These are phyloP conservation scores for Xerocomellus chrysenteron DNA, from an alignment of 768 basidiomycete genomes.

Conservation along the genomic window DNA sequence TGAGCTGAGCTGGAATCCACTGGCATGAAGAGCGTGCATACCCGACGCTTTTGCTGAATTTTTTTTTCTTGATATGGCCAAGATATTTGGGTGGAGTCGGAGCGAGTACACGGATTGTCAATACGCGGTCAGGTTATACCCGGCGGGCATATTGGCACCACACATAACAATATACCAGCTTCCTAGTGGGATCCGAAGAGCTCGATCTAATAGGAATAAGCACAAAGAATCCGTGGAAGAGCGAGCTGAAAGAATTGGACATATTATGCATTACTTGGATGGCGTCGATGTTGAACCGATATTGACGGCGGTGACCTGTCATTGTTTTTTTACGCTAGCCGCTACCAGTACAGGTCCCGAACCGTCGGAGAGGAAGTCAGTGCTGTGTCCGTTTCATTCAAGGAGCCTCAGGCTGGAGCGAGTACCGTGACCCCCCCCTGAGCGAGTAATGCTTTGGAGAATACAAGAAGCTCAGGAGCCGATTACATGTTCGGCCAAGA, in stretches of 20 bases:
- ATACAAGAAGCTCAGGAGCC: constrained; percentile 1
- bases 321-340: constrained; percentile 1
- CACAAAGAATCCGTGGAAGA: background rate
- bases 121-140: background rate
- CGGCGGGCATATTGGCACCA: background rate
- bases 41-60: constrained; percentile 2
- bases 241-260: background rate
- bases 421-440: background rate
- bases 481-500: constrained; percentile 18
- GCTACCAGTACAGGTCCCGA: background rate
- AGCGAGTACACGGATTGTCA: background rate
- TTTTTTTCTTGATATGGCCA: background rate
- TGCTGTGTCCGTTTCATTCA: background rate
- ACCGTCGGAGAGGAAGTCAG: constrained; percentile 2
- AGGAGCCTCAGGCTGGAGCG: background rate
- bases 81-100: background rate
- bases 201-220: background rate
- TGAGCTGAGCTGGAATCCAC: constrained; percentile 3
- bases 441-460: constrained; percentile 1
- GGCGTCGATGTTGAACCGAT: background rate
- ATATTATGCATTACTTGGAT: background rate
- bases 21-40: background rate
- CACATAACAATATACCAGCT: background rate
- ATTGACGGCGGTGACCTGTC: constrained; percentile 5
- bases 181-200: background rate